Evolutionary conservation across 495 filamentous ascomycete genomes (phyloP), one percentile per base, ranked within the genome.

Genomic region (Mytilinidion resinicola): DNA sequence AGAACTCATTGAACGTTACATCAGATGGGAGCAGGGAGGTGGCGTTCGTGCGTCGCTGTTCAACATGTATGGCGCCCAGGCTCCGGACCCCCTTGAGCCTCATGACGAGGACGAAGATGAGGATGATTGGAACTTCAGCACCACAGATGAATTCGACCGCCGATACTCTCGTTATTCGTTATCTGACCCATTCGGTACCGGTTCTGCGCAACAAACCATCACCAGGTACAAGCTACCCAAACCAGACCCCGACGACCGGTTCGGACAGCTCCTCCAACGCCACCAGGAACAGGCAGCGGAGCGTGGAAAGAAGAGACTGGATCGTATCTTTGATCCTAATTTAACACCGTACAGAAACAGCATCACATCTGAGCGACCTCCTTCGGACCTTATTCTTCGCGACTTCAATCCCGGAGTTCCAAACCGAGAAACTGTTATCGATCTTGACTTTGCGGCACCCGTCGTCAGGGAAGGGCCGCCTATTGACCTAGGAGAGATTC

Each of bases 51-150:
- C 80, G 44, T 97, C 92, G 8, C 77, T 98, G 9, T 96, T 95
- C 61, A 80, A 83, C 21, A 78, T 81, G 0, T 83, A 82, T 38
- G 90, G 91, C 53, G 90, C 90, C 20, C 82, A 84, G 35, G 84
- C 83, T 25, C 80, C 82, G 20, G 76, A 80, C 70, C 76, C 49
- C 64, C 67, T 64, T 17, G 61, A 42, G 15, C 65, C 65, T 46
- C 59, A 75, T 54, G 49, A 57, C 14, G 68, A 73, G 15, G 66
- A 73, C n/a, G 75, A 80, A 15, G 76, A 80, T 38, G 25, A 30
- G 25, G 86, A 91, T 57, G 87, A 92, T 62, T 96, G 93, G 90
- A 96, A 92, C 64, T 96, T 96, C 66, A 91, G 87, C 67, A 90
- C 87, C 0, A 93, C 89, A 0, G 85, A 88, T 55, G 87, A 84